Evolutionary conservation across 495 filamentous ascomycete genomes (phyloP), one percentile per base, ranked within the genome.

Genomic region (Aspergillus haitiensis): DNA sequence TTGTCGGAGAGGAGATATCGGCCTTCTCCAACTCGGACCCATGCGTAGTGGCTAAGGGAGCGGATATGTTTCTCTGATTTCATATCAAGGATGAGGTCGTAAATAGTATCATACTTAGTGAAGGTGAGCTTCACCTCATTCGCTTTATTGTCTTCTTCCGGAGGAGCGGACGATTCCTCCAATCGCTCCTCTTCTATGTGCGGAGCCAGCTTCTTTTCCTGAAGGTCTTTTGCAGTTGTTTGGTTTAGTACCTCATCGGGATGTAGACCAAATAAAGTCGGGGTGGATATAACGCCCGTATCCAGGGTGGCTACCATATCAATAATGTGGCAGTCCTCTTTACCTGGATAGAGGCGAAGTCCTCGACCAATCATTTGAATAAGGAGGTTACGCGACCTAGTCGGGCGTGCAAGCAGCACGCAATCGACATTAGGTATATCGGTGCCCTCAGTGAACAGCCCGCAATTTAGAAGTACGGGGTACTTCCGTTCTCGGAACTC

Each of bases 361-460:
- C 94, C 94, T 60, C 94, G 85, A 0, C 94, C 94, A 50, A 99
- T 96, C 94, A 99, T 99, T 70, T 99, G 94, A 5, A 97, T 85
- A 3, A 99, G 80, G 7, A 99, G 78, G 62, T 97, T 97, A 18
- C 88, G 84, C 13, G 94, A 98, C 55, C 86, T 84, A 8, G 94
- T 99, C 4, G 94, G 94, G 36, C 95, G 78, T 6, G 91, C 93
- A 42, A 99, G 78, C 11, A 99, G 68, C 9, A 99, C 82, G 59
- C 94, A 98, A 70, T 99, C 94, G 58, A 98, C 91, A 68, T 98
- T 98, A 5, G 94, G 94, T 15, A 98, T 94, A 67, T 99, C 94
- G 9, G 95, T 99, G 12, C 88, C 93, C 76, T 99, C 94, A 3
- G 93, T 98, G 64, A 97, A 97, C 51, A 99, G 86, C 4, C 92